Conservation (phyloP, 305 asterid species). For the Solanum hybrid region DNA sequence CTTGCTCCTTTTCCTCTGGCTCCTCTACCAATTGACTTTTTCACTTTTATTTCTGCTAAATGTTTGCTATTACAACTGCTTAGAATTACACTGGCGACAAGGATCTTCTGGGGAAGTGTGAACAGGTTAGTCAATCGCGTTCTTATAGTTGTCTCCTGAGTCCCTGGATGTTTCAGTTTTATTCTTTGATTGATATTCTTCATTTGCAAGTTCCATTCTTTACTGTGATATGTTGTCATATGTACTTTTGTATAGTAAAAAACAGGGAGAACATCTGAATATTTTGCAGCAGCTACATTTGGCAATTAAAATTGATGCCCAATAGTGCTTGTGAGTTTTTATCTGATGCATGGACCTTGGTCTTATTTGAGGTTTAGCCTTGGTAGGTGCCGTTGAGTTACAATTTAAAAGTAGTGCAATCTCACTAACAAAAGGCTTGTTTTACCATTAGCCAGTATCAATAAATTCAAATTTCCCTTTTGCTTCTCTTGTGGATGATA, state of each 20-base stretch:
- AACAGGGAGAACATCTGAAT: not conserved
- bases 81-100: conserved; percentile 83
- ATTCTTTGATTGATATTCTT: not conserved
- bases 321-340: not conserved
- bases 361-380: not conserved
- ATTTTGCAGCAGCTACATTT: not conserved
- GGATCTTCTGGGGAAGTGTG: conserved; percentile 91
- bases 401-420: not conserved
- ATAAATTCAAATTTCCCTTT: not conserved
- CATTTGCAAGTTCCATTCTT: not conserved
- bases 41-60: not conserved
- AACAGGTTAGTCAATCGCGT: conserved; percentile 50
- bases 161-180: not conserved
- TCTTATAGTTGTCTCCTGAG: not conserved
- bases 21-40: not conserved
- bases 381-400: not conserved
- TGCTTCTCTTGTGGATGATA: not conserved
- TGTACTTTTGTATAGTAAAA: not conserved
- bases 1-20: not conserved
- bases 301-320: not conserved
- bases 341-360: not conserved
- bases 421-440: not conserved
- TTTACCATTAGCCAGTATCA: not conserved
- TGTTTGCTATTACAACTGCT: conserved; percentile 13
- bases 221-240: not conserved